Conservation (phyloP, 495 filamentous ascomycete species). For the Cercophora samala region DNA sequence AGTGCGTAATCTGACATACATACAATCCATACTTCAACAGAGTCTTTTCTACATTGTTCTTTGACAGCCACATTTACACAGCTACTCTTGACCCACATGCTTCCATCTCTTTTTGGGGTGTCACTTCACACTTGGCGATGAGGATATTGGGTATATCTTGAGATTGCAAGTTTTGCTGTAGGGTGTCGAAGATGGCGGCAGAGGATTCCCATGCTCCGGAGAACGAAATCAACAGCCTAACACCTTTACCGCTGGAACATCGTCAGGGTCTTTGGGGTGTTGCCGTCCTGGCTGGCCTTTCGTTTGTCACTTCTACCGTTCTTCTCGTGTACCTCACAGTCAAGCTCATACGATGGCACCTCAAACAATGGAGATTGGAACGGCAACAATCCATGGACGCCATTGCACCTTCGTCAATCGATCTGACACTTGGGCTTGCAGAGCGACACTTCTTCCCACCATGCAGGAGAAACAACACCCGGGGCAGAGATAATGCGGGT, state of each 20-base stretch:
- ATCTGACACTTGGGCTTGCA: slow-evolving; percentile 26
- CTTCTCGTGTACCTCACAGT: slow-evolving; percentile 52
- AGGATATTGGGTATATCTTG: not conserved
- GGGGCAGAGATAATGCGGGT: not conserved
- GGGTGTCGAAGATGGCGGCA: not conserved
- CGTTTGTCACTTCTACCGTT: slow-evolving; percentile 49
- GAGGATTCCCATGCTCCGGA: not conserved
- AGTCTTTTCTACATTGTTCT: not conserved
- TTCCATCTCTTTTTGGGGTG: not conserved
- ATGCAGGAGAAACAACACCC: not conserved
- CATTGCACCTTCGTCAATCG: slow-evolving; percentile 8
- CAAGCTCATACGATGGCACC: slow-evolving; percentile 52
- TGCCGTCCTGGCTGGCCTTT: slow-evolving; percentile 51
- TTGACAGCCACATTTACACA: not conserved
- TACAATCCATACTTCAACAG: not conserved
- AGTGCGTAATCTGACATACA: not conserved
- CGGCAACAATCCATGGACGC: not conserved
- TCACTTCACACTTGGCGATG: not conserved
- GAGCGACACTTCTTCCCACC: slow-evolving; percentile 18
- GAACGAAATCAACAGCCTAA: slow-evolving; percentile 22
- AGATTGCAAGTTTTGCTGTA: not conserved
- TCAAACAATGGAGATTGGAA: slow-evolving; percentile 18
- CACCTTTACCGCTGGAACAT: slow-evolving; percentile 46
- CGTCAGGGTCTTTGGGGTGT: slow-evolving; percentile 49
- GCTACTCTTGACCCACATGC: not conserved